Base-by-base conservation (phyloP, 306 rosid species). In the Quercus ilex region DNA sequence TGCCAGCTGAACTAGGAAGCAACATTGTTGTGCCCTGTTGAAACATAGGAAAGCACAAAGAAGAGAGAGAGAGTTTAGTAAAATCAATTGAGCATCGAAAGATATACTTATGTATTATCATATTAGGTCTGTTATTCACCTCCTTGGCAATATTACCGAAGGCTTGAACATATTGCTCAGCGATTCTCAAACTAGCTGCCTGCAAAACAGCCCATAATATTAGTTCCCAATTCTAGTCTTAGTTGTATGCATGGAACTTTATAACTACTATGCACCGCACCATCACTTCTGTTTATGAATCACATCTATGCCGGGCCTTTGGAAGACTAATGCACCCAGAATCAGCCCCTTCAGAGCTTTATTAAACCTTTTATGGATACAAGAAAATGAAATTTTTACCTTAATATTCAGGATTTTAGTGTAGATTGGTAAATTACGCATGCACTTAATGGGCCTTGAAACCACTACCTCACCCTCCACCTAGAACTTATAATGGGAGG, bases 121-220 rank as follows among this genome's bases (percentile, higher is more conserved):
- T 31, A 11, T 23, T n/a, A 49, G 77, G 58, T 64, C 51, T 20
- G 59, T n/a, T 62, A 76, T 41, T 83, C 82, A 95, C 99, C 98
- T 95, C 87, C 87, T 95, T 92, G 51, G 99, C 99, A 72, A 95
- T 86, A 75, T 91, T 95, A 77, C 97, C 56, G 67, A 95, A 95
- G 82, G 99, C 98, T 63, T 84, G 86, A 71, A 95, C 85, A 78
- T 95, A 95, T 82, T 92, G 97, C 87, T 95, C 99, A 28, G 98
- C 99, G 46, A 95, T 82, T 79, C 93, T 90, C 87, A 95, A 86
- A 82, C 92, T 89, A 58, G 99, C 99, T 21, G 98, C 99, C 99
- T 95, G 93, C 84, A 87, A 84, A 73, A 52, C 80, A 85, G 33
- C 82, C 69, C 71, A 79, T 38, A 82, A 74, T 26, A 57, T 83